Evolutionary conservation across 768 basidiomycete species (phyloP).

Genomic region (Porpolomopsis calyptriformis): DNA sequence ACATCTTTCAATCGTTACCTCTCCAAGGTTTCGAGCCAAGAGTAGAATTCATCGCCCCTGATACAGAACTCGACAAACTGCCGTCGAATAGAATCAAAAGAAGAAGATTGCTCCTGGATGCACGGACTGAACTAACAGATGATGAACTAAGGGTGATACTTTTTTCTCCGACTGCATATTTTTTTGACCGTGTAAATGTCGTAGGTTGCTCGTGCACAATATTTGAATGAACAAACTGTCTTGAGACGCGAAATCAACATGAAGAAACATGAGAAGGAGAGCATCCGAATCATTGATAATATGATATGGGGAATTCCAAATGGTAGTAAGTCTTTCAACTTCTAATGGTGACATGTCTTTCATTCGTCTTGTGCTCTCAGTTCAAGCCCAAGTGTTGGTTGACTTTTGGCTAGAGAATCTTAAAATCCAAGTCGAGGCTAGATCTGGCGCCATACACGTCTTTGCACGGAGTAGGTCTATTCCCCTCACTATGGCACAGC

Average conservation of each 20-base stretch:
- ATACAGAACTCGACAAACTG: slow-evolving; percentile 11
- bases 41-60: slow-evolving; percentile 20
- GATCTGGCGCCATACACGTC: slow-evolving; percentile 34
- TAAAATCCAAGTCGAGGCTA: slow-evolving; percentile 58
- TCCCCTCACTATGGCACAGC: not conserved
- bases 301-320: slow-evolving; percentile 59
- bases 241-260: slow-evolving; percentile 39
- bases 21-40: slow-evolving; percentile 30
- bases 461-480: slow-evolving; percentile 24
- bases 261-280: slow-evolving; percentile 49
- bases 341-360: too few species aligned
- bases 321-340: slow-evolving; percentile 37
- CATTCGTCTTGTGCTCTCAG: slow-evolving; percentile 27
- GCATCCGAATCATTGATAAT: slow-evolving; percentile 42
- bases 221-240: slow-evolving; percentile 49
- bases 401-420: slow-evolving; percentile 71
- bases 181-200: slow-evolving; percentile 2
- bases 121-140: slow-evolving; percentile 71
- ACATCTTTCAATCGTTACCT: slow-evolving; percentile 28
- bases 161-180: not conserved
- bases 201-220: slow-evolving; percentile 54
- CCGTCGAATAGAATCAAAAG: slow-evolving; percentile 29
- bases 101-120: slow-evolving; percentile 54
- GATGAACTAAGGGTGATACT: slow-evolving; percentile 60
- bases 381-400: slow-evolving; percentile 52